Evolutionary conservation across 345 rosid species (phyloP), one percentile per base, ranked within the genome.

Genomic region (Syzygium jambos): DNA sequence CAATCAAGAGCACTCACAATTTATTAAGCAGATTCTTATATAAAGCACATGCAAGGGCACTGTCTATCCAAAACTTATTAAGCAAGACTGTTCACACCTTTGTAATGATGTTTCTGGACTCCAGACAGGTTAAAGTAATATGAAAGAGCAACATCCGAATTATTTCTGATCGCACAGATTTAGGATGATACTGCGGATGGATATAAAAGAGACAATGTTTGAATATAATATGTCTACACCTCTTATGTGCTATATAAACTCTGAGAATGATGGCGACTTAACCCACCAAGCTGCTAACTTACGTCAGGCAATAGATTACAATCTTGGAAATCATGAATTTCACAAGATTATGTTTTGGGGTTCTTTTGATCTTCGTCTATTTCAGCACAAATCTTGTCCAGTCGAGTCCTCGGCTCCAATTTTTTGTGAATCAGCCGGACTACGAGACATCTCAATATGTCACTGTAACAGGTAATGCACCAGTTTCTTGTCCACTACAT

Each of bases 391-490:
- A 88, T 38, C 65, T 90, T 46, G 89, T 83, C 88, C 87, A 88
- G 29, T 93, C 92, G 61, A 87, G 87, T 86, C 34, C 82, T 68
- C 91, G 93, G 41, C 86, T 63, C 73, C 88, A 86, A 4, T 68
- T 90, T 30, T 89, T 61, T 73, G 2, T 27, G 6, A 63, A 46
- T 68, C 51, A 87, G 82, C 91, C 14, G 22, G 73, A 90, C 54
- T 86, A 83, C 25, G 89, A 90, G 86, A 87, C 88, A 29, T 59
- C 89, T 27, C 86, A 59, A 43, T 92, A 90, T 85, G 86, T 93
- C 29, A 94, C 95, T 41, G 57, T 95, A 83, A 90, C 89, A 94
- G 95, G 95, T 93, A 88, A 90, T 54, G 85, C 86, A 49, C 78
- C 68, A 57, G 78, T 86, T 29, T 65, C 59, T 27, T n/a, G 85